Conservation (phyloP, 1,139 yeast species). For the Suhomyces coccinellae region DNA sequence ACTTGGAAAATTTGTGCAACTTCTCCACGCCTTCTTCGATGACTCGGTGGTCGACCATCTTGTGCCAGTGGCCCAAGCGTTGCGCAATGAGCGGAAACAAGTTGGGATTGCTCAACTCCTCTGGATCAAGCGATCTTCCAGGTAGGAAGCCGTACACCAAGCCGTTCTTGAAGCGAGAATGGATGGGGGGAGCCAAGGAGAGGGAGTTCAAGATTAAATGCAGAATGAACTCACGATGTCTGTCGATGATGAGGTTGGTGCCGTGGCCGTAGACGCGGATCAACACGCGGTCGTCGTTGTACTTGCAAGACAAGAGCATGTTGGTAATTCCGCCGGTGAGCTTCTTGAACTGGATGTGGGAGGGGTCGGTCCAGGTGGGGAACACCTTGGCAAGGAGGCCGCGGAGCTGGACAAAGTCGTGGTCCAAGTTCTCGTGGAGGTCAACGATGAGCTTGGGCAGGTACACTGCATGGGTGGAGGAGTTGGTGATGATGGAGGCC, state of each 20-base stretch:
- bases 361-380: constrained; percentile 32
- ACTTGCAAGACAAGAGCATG: constrained; percentile 58
- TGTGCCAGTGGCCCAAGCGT: constrained; percentile 74
- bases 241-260: constrained; percentile 69
- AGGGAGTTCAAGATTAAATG: constrained; percentile 63
- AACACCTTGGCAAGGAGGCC: constrained; percentile 36
- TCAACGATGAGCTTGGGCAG: constrained; percentile 41
- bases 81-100: constrained; percentile 63
- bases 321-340: constrained; percentile 83
- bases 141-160: constrained; percentile 69
- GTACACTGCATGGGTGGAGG: constrained; percentile 39
- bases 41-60: constrained; percentile 40
- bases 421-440: constrained; percentile 31
- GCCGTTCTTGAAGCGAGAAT: constrained; percentile 72
- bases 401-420: constrained; percentile 35
- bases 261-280: constrained; percentile 79
- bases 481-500: constrained; percentile 26
- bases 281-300: constrained; percentile 41
- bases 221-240: constrained; percentile 74
- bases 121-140: constrained; percentile 62
- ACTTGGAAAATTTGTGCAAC: constrained; percentile 39
- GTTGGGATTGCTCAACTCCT: constrained; percentile 49
- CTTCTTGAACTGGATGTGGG: constrained; percentile 31
- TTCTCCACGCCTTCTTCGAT: constrained; percentile 55
- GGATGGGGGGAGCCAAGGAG: constrained; percentile 67